Base-by-base conservation (phyloP, 805 yeast species). In the Yarrowia sp. region DNA sequence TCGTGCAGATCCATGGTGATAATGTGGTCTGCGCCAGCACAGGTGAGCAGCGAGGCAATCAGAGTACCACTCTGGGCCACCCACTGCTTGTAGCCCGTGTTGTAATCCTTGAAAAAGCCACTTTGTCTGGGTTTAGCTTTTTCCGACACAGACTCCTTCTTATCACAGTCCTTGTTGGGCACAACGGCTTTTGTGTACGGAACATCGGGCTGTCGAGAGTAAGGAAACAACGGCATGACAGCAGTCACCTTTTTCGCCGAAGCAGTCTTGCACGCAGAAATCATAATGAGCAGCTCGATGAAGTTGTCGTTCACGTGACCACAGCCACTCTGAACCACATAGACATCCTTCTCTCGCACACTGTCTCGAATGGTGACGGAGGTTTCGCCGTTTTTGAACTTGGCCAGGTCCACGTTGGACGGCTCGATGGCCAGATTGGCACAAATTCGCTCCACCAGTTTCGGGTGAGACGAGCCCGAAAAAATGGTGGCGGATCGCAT, bases 1-100 rank as follows among this genome's bases (percentile, higher is more conserved):
- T 95, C 99, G 74, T 95, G 99, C 66, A 95, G 80, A 73, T 95
- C 99, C 98, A 95, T 92, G 2, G 99, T 95, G 68, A 95, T 92
- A 65, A 92, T 86, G 72, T 96, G 95, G 76, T 95, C 96, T 0
- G 98, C 97, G 41, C 99, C 99, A 0, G 98, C 95, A 1, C 93
- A 84, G 3, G 91, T 89, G 68, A 95, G 78, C 67, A 95, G 78
- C 70, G 91, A 88, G 40, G 98, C 98, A 68, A 95, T 84, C 67
- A 95, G 79, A 2, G 96, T 92, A 12, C 99, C 99, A 36, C 92
- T 86, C 77, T 92, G 98, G 0, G 97, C 95, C 36, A 92, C 88
- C 98, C 99, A 95, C 69, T 91, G 87, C 73, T 90, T 90, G 76
- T 92, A 90, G 2, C 96, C 95, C 16, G 88, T 78, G 67, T 82